A percentile compares a stretch with the other conserved stretches of the same genome.
phyloP scores from a whole-genome alignment of 331 rosid species.

The Cydonia oblonga region DNA sequence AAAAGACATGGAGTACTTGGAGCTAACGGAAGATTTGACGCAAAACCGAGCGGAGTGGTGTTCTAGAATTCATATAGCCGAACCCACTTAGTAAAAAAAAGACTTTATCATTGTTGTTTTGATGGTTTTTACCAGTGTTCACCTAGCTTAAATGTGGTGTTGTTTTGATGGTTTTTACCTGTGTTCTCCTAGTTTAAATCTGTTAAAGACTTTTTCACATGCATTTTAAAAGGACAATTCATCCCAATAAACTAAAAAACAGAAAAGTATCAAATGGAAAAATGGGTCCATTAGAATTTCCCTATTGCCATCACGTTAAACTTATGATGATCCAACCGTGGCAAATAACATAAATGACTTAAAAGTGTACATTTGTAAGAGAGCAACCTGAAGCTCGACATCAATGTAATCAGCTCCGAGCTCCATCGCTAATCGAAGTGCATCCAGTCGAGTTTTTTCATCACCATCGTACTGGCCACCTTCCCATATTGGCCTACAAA shows the following conservation, averaged over 20 bases:
- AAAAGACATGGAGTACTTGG: too few relatives aligned
- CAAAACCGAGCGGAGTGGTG: too few relatives aligned
- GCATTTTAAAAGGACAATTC: neutral
- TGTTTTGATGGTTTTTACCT: too few relatives aligned
- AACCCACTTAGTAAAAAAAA: too few relatives aligned
- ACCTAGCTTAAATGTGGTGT: neutral
- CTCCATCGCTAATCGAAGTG: slow-evolving; percentile 18
- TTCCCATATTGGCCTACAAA: slow-evolving; percentile 77
- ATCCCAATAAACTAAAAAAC: neutral
- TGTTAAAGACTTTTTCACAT: too few relatives aligned
- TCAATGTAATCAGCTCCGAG: slow-evolving; percentile 86
- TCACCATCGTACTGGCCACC: slow-evolving; percentile 59
- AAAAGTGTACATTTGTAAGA: neutral
- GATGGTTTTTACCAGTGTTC: neutral
- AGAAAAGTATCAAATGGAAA: neutral
- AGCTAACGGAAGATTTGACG: too few relatives aligned
- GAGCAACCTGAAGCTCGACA: slow-evolving; percentile 75
- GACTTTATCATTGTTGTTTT: too few relatives aligned
- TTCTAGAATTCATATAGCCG: too few relatives aligned
- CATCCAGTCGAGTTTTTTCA: too few relatives aligned
- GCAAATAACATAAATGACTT: neutral
- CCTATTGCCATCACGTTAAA: neutral
- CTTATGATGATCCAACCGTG: neutral
- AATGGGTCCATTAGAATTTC: neutral
- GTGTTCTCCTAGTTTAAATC: too few relatives aligned